Evolutionary conservation across 257 asterid species (phyloP).

Genomic region (Cruciata laevipes): DNA sequence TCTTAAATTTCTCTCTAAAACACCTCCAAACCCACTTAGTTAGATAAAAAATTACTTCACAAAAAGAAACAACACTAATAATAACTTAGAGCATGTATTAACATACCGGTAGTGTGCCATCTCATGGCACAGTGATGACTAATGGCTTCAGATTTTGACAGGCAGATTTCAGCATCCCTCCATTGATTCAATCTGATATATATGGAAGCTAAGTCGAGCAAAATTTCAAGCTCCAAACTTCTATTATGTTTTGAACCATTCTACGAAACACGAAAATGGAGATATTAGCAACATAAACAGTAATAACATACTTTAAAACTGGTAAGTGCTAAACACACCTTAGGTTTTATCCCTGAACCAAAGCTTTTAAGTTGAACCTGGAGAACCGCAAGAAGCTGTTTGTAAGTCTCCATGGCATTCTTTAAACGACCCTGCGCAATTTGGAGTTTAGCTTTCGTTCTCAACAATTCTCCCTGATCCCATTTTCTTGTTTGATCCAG

Average conservation of each 20-base stretch:
- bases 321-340: constrained; percentile 35
- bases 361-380: constrained; percentile 67
- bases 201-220: constrained; percentile 84
- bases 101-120: constrained; percentile 68
- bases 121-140: constrained; percentile 52
- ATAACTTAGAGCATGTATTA: constrained; percentile 2
- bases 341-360: constrained; percentile 34
- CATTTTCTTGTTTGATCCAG: constrained; percentile 76
- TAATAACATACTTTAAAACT: constrained; percentile 8
- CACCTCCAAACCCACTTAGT: neutral
- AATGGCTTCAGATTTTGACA: constrained; percentile 56
- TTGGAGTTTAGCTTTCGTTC: constrained; percentile 82
- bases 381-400: constrained; percentile 68
- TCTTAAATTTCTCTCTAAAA: neutral
- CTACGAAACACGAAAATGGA: constrained; percentile 32
- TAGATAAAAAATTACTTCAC: neutral
- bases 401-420: constrained; percentile 64
- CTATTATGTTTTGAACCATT: constrained; percentile 28
- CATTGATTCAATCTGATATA: constrained; percentile 60
- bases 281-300: neutral
- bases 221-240: constrained; percentile 59
- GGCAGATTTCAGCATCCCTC: constrained; percentile 82
- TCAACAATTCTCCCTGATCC: constrained; percentile 74
- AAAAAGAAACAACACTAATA: neutral
- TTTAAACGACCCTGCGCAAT: constrained; percentile 59